Base-by-base conservation (phyloP, 2,329 filamentous ascomycete genomes). In the Tolypocladium tundrense region DNA sequence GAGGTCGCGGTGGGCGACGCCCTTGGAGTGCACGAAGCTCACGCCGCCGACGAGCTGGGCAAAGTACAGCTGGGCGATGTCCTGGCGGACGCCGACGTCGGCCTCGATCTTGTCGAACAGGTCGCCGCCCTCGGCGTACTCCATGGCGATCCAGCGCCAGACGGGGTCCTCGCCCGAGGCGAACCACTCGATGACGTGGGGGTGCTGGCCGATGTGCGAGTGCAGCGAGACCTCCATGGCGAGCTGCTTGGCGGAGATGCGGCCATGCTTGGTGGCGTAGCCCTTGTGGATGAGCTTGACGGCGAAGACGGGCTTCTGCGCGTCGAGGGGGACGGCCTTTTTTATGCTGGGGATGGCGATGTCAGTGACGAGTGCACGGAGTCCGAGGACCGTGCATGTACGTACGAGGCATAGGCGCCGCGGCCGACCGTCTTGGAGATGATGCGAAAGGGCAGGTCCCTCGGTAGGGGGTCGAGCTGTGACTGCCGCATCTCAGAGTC, bases 61-160 rank as follows among this genome's bases (percentile, higher is more conserved):
- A 72, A 99, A 99, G 77, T 97, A 99, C 61, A 97, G 85, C 70
- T 99, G 95, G 40, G 94, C 93, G 69, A 99, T 91, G 70, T 97
- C 90, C 71, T 96, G 86, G 8, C 88, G 84, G n/a, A 97, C 91
- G 53, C 94, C 94, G 51, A 93, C 90, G 72, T 99, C 94, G 21
- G 94, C 92, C 75, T 99, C 95, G 66, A 99, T 97, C 78, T 99
- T 99, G 84, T 99, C 94, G 72, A 99, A 99, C 9, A 99, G 80
- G 70, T 99, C 94, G 13, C 94, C 94, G 48, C 94, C 94, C 66
- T 95, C 90, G 52, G 94, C 94, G 64, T 90, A 88, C 73, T 99
- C 94, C 91, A 99, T 97, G 43, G 92, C 93, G 65, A 99, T 96
- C 94, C 94, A 99, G 65, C 89, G 85, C 93, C 94, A 99, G 21